Conservation (phyloP, 148 eudicot genomes). For the Rhododendron ferrugineum region DNA sequence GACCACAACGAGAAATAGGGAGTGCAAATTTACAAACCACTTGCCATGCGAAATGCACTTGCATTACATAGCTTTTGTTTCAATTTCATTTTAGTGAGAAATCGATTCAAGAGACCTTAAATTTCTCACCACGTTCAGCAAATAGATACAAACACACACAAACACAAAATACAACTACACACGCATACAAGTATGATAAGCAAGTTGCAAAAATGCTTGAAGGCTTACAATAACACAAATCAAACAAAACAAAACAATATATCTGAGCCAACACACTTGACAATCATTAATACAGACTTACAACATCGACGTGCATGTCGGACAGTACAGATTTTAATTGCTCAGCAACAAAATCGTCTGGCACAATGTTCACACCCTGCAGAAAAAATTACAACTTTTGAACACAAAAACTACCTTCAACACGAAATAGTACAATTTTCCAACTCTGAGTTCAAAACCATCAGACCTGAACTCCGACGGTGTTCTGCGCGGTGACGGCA, state of each 20-base stretch:
- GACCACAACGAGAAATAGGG: background rate
- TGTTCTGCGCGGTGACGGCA: constrained; percentile 89
- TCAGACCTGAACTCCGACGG: constrained; percentile 87
- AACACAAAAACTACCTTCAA: background rate
- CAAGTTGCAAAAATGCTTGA: background rate
- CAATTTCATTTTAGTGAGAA: background rate
- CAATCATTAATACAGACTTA: constrained; percentile 24
- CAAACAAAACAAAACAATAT: background rate
- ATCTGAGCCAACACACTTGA: background rate
- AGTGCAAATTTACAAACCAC: background rate
- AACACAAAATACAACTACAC: background rate
- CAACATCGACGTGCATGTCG: constrained; percentile 87
- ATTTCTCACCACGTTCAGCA: background rate
- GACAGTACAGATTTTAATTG: constrained; percentile 74
- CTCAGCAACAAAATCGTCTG: constrained; percentile 55
- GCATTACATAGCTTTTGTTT: background rate
- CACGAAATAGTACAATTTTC: background rate
- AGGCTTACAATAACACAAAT: background rate
- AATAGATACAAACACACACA: background rate
- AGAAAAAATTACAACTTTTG: background rate
- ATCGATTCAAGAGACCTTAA: background rate
- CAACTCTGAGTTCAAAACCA: constrained; percentile 1
- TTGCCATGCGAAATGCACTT: background rate
- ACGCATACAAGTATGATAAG: background rate
- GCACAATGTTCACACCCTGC: constrained; percentile 65